Conservation (phyloP, 169 alveolate species). For the Plasmodium sp. region DNA sequence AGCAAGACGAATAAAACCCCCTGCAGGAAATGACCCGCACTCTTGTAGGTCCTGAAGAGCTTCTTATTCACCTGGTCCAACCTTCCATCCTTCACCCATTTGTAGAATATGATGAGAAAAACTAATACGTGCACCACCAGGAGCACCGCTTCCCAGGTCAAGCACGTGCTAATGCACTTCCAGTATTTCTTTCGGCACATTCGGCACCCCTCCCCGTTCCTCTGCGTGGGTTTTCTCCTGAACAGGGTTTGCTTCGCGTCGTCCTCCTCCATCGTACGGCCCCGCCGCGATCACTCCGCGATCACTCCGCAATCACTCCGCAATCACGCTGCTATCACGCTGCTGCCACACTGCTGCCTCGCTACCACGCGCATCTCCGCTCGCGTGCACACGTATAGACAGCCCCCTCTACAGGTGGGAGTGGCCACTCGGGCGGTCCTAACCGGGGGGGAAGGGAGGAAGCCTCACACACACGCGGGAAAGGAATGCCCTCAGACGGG, state of each 20-base stretch:
- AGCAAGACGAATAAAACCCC: constrained; percentile 31
- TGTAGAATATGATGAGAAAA: constrained; percentile 19
- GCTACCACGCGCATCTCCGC: neutral
- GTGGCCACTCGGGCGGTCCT: neutral
- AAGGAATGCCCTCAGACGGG: neutral
- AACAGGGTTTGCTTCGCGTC: constrained; percentile 13
- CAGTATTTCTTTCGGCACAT: constrained; percentile 7
- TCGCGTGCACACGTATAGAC: neutral
- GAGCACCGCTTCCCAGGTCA: constrained; percentile 44
- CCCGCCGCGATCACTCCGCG: neutral
- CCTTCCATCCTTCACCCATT: constrained; percentile 9
- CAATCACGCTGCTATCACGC: neutral
- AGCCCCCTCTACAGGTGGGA: neutral
- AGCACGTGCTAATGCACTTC: neutral
- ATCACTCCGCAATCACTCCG: no score
- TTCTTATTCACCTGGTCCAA: neutral
- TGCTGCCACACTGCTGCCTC: no score
- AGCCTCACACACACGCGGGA: neutral
- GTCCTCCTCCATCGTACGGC: constrained; percentile 17
- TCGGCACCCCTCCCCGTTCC: neutral
- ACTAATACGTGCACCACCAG: constrained; percentile 9
- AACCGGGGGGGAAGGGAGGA: neutral
- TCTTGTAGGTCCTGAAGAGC: constrained; percentile 17
- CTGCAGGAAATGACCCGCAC: constrained; percentile 46
- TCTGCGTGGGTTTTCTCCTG: neutral